Conservation (phyloP, 169 alveolate species). For the Cryptosporidium sp. region DNA sequence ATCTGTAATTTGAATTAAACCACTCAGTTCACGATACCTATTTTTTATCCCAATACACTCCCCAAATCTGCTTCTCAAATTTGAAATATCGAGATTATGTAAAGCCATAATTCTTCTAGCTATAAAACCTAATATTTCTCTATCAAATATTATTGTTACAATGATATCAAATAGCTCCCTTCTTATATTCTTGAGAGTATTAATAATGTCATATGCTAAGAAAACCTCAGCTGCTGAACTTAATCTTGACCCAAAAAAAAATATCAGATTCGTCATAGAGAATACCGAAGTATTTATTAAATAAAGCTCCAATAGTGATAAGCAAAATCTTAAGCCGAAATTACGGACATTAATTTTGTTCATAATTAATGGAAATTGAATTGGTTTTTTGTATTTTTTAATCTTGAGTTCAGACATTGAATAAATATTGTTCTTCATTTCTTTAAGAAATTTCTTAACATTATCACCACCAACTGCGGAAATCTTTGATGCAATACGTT, state of each 20-base stretch:
- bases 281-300: neutral
- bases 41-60: neutral
- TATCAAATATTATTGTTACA: neutral
- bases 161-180: neutral
- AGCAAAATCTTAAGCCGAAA: neutral
- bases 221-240: neutral
- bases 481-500: neutral
- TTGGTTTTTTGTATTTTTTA: neutral
- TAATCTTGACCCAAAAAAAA: constrained; percentile 19
- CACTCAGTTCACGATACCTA: neutral
- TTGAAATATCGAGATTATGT: neutral
- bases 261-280: neutral
- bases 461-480: neutral
- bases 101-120: neutral
- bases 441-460: constrained; percentile 2
- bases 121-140: neutral
- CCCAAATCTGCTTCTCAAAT: neutral
- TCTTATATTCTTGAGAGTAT: neutral
- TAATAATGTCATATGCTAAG: constrained; percentile 4
- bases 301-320: neutral
- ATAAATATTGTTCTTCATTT: neutral
- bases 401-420: neutral
- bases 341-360: neutral
- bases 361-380: neutral
- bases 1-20: neutral